phyloP scores from a whole-genome alignment of 345 rosid genomes.

The thale cress (Arabidopsis thaliana) region DNA sequence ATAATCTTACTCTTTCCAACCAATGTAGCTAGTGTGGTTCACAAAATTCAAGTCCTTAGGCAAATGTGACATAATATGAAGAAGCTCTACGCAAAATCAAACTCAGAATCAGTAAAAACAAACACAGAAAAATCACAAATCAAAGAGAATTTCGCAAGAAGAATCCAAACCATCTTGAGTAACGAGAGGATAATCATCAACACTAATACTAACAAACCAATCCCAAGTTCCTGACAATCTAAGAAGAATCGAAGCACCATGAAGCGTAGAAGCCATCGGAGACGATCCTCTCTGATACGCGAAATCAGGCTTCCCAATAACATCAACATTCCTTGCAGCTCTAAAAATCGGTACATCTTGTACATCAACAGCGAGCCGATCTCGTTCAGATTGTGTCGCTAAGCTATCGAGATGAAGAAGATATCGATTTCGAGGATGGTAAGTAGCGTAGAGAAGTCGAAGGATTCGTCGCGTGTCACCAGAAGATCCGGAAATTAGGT shows the following conservation, averaged over 20 bases:
- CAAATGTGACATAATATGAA: conserved; percentile 84
- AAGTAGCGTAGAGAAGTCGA: conserved; percentile 74
- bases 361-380: conserved; percentile 60
- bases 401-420: conserved; percentile 81
- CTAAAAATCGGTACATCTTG: conserved; percentile 65
- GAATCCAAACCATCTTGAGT: conserved; percentile 80
- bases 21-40: conserved; percentile 85
- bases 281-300: conserved; percentile 80
- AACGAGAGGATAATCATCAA: conserved; percentile 87
- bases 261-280: conserved; percentile 74
- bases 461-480: conserved; percentile 72
- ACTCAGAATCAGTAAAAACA: conserved; percentile 19
- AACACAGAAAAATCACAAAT: not conserved
- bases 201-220: conserved; percentile 78
- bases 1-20: conserved; percentile 88
- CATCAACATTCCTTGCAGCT: conserved; percentile 86
- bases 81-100: conserved; percentile 75
- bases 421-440: conserved; percentile 86
- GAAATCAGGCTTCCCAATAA: conserved; percentile 83
- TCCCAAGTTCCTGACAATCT: conserved; percentile 77
- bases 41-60: conserved; percentile 83
- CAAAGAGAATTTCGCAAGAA: not conserved
- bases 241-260: conserved; percentile 87
- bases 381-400: conserved; percentile 73
- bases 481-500: conserved; percentile 74